Evolutionary conservation across 2,329 filamentous ascomycete species (phyloP), one percentile per base, ranked within the genome.

Genomic region (Lomentospora prolificans): DNA sequence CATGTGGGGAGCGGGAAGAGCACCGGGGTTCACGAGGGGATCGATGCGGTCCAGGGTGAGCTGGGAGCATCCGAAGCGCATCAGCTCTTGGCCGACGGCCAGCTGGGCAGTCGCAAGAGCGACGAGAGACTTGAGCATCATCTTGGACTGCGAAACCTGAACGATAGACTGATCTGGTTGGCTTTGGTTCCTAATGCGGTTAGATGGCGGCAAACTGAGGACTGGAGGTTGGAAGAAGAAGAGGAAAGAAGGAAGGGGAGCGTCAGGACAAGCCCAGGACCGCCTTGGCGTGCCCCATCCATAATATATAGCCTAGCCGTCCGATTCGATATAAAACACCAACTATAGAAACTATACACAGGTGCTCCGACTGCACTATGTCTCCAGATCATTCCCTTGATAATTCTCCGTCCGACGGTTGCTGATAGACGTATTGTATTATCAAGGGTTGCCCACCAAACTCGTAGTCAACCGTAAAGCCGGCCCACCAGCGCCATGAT

Each of bases 1-100:
- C 7, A 78, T 71, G 65, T 82, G 79, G 19, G 66, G 64, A 4
- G 76, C 70, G 5, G 77, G 75, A 2, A 75, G 69, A 2, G 58
- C 57, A 10, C 70, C 69, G 3, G 70, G 69, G 54, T 68, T 69
- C 27, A 71, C 69, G 19, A 66, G 58, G 19, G 54, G 54, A 31
- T 56, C 54, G 54, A 56, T 39, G 22, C 54, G 54, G 46, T 64
- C 62, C 54, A 80, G 66, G 53, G 77, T 78, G 60, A 77, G 70
- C 60, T 73, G 70, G 41, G 76, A 79, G 63, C 75, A 77, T 65
- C 80, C 60, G 53, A 64, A 64, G n/a, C 61, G 60, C 19, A 64
- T 60, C 36, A 56, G 31, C 63, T 72, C 70, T 61, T 70, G 67
- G 46, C 44, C 54, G 19, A 46, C 31, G 14, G 28, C 44, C 30